phyloP scores from a whole-genome alignment of 2,329 filamentous ascomycete genomes.

The Septoria petroselini region DNA sequence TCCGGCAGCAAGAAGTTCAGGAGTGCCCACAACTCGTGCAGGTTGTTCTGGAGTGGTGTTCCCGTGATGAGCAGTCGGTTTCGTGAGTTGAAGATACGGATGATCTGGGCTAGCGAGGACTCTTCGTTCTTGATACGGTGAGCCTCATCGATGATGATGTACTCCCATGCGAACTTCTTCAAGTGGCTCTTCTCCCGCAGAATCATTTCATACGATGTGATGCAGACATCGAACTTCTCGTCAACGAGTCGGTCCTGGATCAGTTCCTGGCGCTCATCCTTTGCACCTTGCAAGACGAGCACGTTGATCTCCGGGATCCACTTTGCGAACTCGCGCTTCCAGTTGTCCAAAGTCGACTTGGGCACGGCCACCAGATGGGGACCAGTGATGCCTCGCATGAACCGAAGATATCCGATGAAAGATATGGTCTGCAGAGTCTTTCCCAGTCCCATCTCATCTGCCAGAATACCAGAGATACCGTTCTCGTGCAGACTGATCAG shows the following conservation, averaged over 20 bases:
- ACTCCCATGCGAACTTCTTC: conserved; percentile 99
- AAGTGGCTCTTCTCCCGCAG: conserved; percentile 89
- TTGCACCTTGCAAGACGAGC: conserved; percentile 87
- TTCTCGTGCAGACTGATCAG: conserved; percentile 97
- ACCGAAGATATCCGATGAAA: conserved; percentile 90
- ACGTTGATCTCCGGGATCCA: conserved; percentile 98
- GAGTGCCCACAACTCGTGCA: conserved; percentile 95
- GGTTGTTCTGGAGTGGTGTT: conserved; percentile 94
- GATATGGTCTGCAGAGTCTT: conserved; percentile 98
- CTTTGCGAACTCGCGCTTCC: conserved; percentile 87
- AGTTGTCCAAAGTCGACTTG: conserved; percentile 97
- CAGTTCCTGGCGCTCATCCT: conserved; percentile 83
- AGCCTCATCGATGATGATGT: conserved; percentile 97
- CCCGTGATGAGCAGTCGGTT: conserved; percentile 95
- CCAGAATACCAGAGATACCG: conserved; percentile 94
- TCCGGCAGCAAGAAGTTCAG: conserved; percentile 97
- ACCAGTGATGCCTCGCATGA: conserved; percentile 82
- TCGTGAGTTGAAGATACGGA: conserved; percentile 90
- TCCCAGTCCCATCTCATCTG: conserved; percentile 97
- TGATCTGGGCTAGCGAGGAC: conserved; percentile 92
- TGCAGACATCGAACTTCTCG: conserved; percentile 95
- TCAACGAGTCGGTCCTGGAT: conserved; percentile 90
- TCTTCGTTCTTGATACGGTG: conserved; percentile 99
- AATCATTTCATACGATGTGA: conserved; percentile 99
- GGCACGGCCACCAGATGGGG: conserved; percentile 90